Percentiles rank a stretch among this genome's conserved stretches.
These are phyloP conservation scores for Lipomyces yamadae DNA, from an alignment of 805 yeast genomes.

Conservation along the genomic window DNA sequence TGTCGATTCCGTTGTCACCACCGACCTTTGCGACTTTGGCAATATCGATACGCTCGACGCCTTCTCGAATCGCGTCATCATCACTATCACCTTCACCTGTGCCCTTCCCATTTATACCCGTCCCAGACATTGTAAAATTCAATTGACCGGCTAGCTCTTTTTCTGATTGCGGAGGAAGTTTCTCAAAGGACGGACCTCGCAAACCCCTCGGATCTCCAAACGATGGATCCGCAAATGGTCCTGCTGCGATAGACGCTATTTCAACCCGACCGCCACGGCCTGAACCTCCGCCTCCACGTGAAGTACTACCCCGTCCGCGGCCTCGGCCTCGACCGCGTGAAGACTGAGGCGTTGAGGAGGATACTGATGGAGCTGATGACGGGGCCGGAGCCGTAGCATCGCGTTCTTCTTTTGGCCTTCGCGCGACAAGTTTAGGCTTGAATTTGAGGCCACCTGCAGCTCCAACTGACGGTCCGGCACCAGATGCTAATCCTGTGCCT, in stretches of 20 bases:
- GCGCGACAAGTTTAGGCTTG: constrained; percentile 80
- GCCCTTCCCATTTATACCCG: neutral
- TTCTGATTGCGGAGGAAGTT: neutral
- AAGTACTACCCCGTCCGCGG: constrained; percentile 13
- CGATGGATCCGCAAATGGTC: constrained; percentile 35
- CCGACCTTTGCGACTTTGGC: constrained; percentile 19
- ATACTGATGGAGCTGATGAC: constrained; percentile 7
- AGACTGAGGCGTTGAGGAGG: constrained; percentile 14
- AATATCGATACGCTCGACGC: constrained; percentile 31
- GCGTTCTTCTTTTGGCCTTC: constrained; percentile 65
- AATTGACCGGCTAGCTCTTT: constrained; percentile 52
- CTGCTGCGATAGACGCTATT: constrained; percentile 26
- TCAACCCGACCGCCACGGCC: constrained; percentile 21
- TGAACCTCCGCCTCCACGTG: constrained; percentile 14
- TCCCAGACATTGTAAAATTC: constrained; percentile 7
- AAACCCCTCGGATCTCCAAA: constrained; percentile 25
- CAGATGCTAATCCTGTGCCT: neutral
- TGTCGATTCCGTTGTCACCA: constrained; percentile 11
- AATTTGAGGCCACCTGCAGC: constrained; percentile 53
- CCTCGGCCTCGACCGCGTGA: constrained; percentile 24
- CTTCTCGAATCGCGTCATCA: constrained; percentile 32
- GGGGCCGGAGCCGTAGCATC: constrained; percentile 31
- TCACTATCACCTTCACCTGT: constrained; percentile 18
- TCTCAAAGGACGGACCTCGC: constrained; percentile 8
- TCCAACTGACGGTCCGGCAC: constrained; percentile 6